Base-by-base conservation (phyloP, 1,284 basidiomycete genomes). In the Cutaneotrichosporon cavernicola region DNA sequence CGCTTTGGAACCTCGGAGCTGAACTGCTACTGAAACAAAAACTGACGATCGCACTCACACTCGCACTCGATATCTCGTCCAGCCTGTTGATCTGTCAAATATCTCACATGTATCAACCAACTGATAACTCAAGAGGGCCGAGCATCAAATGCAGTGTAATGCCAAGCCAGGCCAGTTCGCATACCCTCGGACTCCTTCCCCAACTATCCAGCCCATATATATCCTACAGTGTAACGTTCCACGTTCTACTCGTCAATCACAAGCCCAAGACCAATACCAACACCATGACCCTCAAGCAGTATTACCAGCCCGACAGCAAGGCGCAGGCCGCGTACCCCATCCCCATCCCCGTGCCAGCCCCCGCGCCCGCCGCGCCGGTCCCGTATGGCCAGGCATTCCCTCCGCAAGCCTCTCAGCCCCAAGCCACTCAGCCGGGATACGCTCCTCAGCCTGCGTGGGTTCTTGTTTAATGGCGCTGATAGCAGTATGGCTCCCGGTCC, bases 361-460 rank as follows among this genome's bases (percentile, higher is more conserved):
- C 26, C 26, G 26, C 26, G 26, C 26, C 26, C 26, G 26, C 26
- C 26, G 26, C 26, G 26, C 26, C 26, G 2, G 26, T 3, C 26
- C 26, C 1, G 26, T 26, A 26, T 26, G 26, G 26, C 26, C 26
- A 26, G 26, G 26, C 26, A 46, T 46, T 16, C 43, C 16, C 16
- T n/a, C 16, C 26, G 26, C 1, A 2, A 26, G 26, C 26, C 26
- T 26, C 26, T 26, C 26, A 26, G 26, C 26, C 26, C 26, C 26
- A 26, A 26, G 26, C 26, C 26, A 26, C 26, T 26, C 26, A 26
- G 26, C 26, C 26, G 26, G 51, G 51, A 31, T 52, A 52, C 18
- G 11, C 51, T 16, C 30, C 51, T 57, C 38, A 43, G 14, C 56
- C 38, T 18, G 56, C 40, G 56, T 57, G 56, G 43, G 56, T 22